These are phyloP conservation scores for Tylopilus plumbeoviolaceoides DNA, from an alignment of 768 basidiomycete species.

Conservation along the genomic window DNA sequence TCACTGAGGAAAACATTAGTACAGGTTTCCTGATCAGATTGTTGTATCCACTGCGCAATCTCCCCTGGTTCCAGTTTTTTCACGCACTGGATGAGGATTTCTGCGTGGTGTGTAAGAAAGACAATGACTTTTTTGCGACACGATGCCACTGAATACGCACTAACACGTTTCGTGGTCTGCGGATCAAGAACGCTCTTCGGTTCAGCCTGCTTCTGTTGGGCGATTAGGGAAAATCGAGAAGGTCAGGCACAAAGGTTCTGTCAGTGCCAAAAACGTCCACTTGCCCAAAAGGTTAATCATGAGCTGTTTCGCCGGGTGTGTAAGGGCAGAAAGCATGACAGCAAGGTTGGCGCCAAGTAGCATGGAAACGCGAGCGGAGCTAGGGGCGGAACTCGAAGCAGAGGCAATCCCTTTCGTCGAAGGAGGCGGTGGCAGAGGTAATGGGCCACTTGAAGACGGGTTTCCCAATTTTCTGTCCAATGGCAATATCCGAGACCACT, in stretches of 20 bases:
- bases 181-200: conserved; percentile 88
- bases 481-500: conserved; percentile 84
- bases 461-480: conserved; percentile 76
- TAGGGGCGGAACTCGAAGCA: conserved; percentile 35
- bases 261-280: conserved; percentile 5
- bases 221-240: conserved; percentile 36
- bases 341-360: conserved; percentile 56
- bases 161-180: conserved; percentile 90
- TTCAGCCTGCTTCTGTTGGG: conserved; percentile 82
- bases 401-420: conserved; percentile 30
- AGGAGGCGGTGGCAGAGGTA: conserved; percentile 31
- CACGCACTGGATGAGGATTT: conserved; percentile 88
- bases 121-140: background rate
- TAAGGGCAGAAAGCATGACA: conserved; percentile 54
- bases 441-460: conserved; percentile 20
- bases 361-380: conserved; percentile 57
- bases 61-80: conserved; percentile 83
- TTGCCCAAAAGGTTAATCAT: conserved; percentile 86
- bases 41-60: conserved; percentile 76
- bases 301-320: conserved; percentile 87
- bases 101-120: conserved; percentile 36
- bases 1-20: conserved; percentile 87
- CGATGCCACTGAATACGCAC: conserved; percentile 43
- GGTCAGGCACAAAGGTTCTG: conserved; percentile 6
- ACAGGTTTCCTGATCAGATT: conserved; percentile 85